Evolutionary conservation across 1,139 yeast genomes (phyloP), one percentile per base, ranked within the genome.

Genomic region (Meyerozyma sp.): DNA sequence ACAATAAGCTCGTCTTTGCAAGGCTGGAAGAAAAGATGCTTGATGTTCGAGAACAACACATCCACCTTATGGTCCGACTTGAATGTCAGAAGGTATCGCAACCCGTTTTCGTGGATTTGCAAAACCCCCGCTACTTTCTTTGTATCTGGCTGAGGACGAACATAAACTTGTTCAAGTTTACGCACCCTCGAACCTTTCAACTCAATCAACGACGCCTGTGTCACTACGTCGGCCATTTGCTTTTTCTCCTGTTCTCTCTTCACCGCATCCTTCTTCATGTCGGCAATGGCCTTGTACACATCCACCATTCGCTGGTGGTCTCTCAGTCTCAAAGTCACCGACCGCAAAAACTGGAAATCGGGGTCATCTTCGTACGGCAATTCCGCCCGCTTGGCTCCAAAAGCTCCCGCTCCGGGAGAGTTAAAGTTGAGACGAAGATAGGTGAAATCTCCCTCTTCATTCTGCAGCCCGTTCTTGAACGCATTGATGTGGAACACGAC

Each of bases 401-500:
- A 79, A 49, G 87, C 87, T 48, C 86, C 86, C 41, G 82, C 82
- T 54, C 97, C 97, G 0, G 98, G 98, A 1, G 96, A 84, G 62
- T 91, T 84, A 72, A 93, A 90, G 63, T 93, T 93, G 57, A 93
- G 75, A 64, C 98, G 81, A 56, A 93, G 66, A 58, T 88, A 91
- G 1, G 96, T 91, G 62, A 79, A 90, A 53, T 91, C 98, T 39
- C 98, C 98, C 69, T 94, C 98, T 58, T 93, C 98, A 53, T 85
- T 89, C 59, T 90, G 93, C 21, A 95, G 86, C 41, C 97, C 98
- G 62, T 89, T 91, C 61, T 91, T 93, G 66, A 88, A 91, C 8
- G 97, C 75, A 59, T 90, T 89, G 56, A 93, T 90, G 62, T 93
- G 98, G 74, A 93, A 91, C 26, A 98, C 98, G 41, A 94, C 98